Evolutionary conservation across 495 filamentous ascomycete genomes (phyloP).

Genomic region (Bombardia bombarda): DNA sequence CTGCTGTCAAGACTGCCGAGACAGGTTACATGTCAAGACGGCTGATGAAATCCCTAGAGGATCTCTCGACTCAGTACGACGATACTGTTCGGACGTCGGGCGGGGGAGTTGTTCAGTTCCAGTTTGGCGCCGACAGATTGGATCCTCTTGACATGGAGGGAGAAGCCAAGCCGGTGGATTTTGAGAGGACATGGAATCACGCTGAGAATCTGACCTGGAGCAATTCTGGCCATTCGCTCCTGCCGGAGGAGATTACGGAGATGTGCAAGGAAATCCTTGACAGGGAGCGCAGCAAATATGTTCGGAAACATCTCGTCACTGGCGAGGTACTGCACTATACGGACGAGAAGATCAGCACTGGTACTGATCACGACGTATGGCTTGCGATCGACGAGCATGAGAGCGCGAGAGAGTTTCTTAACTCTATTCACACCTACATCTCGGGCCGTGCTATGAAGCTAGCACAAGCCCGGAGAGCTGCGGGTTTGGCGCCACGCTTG

Average conservation of each 20-base stretch:
- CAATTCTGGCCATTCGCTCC: slow-evolving; percentile 61
- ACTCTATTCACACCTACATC: slow-evolving; percentile 66
- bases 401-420: slow-evolving; percentile 72
- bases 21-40: slow-evolving; percentile 98
- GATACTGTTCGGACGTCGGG: slow-evolving; percentile 87
- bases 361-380: slow-evolving; percentile 18
- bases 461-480: slow-evolving; percentile 36
- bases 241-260: slow-evolving; percentile 64
- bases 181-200: slow-evolving; percentile 86
- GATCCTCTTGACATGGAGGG: slow-evolving; percentile 98
- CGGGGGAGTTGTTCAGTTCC: slow-evolving; percentile 84
- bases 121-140: slow-evolving; percentile 90
- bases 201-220: slow-evolving; percentile 70
- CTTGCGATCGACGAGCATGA: slow-evolving; percentile 70
- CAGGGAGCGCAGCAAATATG: slow-evolving; percentile 55
- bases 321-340: slow-evolving; percentile 50
- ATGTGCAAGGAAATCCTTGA: slow-evolving; percentile 57
- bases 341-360: slow-evolving; percentile 52
- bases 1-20: slow-evolving; percentile 98
- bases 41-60: slow-evolving; percentile 95
- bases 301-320: slow-evolving; percentile 45
- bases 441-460: slow-evolving; percentile 38
- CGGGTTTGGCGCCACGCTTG: slow-evolving; percentile 28
- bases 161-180: slow-evolving; percentile 83
- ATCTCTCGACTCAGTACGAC: slow-evolving; percentile 86